Evolutionary conservation across 1,139 yeast species (phyloP).

Genomic region (Suhomyces anneliseae): DNA sequence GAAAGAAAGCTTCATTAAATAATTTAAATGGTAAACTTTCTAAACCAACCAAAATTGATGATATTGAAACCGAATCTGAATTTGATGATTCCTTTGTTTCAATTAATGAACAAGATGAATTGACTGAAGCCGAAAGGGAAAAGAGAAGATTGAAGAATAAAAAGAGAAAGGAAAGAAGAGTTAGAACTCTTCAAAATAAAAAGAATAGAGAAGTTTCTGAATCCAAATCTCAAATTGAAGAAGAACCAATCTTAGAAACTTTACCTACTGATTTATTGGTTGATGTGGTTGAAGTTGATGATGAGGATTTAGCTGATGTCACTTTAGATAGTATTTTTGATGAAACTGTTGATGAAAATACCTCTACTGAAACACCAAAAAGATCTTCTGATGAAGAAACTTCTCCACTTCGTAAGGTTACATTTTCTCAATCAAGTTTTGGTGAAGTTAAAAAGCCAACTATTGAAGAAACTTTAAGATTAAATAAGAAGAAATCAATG

Average conservation of each 20-base stretch:
- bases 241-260: background rate
- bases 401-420: slow-evolving; percentile 9
- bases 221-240: background rate
- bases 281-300: slow-evolving; percentile 3
- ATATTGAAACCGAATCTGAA: slow-evolving; percentile 13
- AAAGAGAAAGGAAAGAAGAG: slow-evolving; percentile 18
- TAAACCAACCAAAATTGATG: slow-evolving; percentile 6
- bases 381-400: slow-evolving; percentile 6
- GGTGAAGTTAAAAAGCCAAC: slow-evolving; percentile 9
- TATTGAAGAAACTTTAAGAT: slow-evolving; percentile 16
- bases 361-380: slow-evolving; percentile 4
- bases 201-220: background rate
- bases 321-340: slow-evolving; percentile 16
- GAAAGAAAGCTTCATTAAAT: slow-evolving; percentile 10
- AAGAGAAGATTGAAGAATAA: slow-evolving; percentile 15
- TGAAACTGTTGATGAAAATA: slow-evolving; percentile 8
- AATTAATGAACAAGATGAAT: slow-evolving; percentile 6
- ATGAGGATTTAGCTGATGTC: slow-evolving; percentile 9
- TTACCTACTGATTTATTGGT: slow-evolving; percentile 1
- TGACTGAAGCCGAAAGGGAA: slow-evolving; percentile 15
- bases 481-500: slow-evolving; percentile 17
- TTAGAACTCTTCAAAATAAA: slow-evolving; percentile 9
- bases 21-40: slow-evolving; percentile 1
- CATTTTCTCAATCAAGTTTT: background rate
- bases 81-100: slow-evolving; percentile 13